Base-by-base conservation (phyloP, 2,329 filamentous ascomycete species). In the Fusarium clavum region DNA sequence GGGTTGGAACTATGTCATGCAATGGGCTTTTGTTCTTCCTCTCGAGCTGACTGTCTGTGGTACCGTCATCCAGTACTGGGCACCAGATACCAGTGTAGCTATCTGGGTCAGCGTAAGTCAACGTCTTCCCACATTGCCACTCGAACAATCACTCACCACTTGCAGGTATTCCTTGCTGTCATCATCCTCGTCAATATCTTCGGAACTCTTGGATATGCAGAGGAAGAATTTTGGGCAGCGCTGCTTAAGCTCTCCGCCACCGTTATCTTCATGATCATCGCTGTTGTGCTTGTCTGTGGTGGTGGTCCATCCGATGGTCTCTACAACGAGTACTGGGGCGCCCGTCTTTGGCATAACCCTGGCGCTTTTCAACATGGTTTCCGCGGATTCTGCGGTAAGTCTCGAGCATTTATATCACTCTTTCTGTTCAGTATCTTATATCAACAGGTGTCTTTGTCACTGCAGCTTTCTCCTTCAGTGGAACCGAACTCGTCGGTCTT, bases 401-500 rank as follows among this genome's bases (percentile, higher is more conserved):
- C 3, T 24, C 1, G 3, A 7, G 2, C 0, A 4, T 2, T 2
- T 1, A 11, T 13, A 2, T 2, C 3, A 1, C 3, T 13, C 1
- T 3, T 10, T 3, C 0, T 5, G 1, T 1, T 10, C 2, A 18
- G 9, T 6, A 4, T 57, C 69, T 71, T 40, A 71, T 20, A 1
- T 12, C 3, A 2, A 0, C 5, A 74, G 72, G 72, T 51, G 73
- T 75, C 16, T 75, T 75, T 22, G 90, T 93, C 52, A 92, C 89
- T 2, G 91, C 91, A 5, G 91, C 91, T 6, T 93, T 93, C 74
- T 83, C 91, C 24, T 94, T 93, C 76, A 87, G 88, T 18, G 91
- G 91, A 16, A 93, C 91, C 0, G 91, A 93, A 76, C 83, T 92
- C 4, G 91, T 93, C n/a, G 91, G 91, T 72, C 84, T 94, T 5